A percentile compares a stretch with the other conserved stretches of the same genome.
Evolutionary conservation across 768 basidiomycete species (phyloP).

Genomic region (Coprinopsis cinerea): DNA sequence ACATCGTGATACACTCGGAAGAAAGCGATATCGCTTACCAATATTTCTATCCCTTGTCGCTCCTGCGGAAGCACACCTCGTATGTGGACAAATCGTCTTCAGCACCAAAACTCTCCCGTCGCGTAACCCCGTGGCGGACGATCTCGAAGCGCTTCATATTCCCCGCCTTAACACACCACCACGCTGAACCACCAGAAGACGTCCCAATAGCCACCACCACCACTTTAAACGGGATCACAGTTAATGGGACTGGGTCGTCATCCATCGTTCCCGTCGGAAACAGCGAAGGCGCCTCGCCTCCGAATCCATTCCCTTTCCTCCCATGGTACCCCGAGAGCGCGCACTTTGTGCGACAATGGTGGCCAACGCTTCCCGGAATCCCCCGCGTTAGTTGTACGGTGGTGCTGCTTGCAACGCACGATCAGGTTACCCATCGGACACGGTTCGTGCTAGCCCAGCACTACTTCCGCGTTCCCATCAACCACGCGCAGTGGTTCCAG

Average conservation of each 20-base stretch:
- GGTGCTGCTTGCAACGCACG: slow-evolving; percentile 58
- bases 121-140: slow-evolving; percentile 38
- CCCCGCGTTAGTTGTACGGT: slow-evolving; percentile 70
- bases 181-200: neutral
- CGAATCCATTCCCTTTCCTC: slow-evolving; percentile 62
- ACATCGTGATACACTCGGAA: slow-evolving; percentile 73
- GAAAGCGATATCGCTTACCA: slow-evolving; percentile 60
- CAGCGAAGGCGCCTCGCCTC: slow-evolving; percentile 14
- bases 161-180: slow-evolving; percentile 20
- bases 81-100: slow-evolving; percentile 22
- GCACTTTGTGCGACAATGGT: slow-evolving; percentile 79
- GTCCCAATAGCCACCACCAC: slow-evolving; percentile 11
- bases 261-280: slow-evolving; percentile 4
- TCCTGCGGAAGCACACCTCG: slow-evolving; percentile 30
- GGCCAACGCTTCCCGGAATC: slow-evolving; percentile 60
- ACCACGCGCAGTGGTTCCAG: slow-evolving; percentile 25
- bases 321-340: slow-evolving; percentile 70
- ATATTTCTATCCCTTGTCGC: slow-evolving; percentile 57
- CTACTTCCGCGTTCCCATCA: slow-evolving; percentile 66
- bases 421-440: slow-evolving; percentile 52
- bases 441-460: slow-evolving; percentile 68
- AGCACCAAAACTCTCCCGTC: slow-evolving; percentile 34
- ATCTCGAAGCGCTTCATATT: slow-evolving; percentile 50
- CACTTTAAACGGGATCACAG: slow-evolving; percentile 10
- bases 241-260: slow-evolving; percentile 5